Percentiles rank a stretch among this genome's conserved stretches.
Conservation (phyloP, 106 monocot species). For the Apostasia shenzhenica region DNA sequence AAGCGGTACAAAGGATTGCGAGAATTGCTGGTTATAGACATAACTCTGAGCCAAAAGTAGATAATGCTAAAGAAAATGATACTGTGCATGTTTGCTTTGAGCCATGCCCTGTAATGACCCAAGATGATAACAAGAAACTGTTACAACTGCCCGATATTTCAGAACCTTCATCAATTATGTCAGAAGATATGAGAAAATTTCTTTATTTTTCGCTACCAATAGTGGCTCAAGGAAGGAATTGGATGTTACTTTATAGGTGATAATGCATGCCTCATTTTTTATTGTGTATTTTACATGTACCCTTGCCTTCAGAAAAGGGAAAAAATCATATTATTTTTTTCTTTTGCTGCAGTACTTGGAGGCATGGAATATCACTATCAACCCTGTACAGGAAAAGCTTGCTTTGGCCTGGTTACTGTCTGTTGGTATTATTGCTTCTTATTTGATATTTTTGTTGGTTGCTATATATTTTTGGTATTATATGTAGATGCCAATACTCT, state of each 20-base stretch:
- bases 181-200: constrained; percentile 49
- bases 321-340: constrained; percentile 1
- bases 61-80: constrained; percentile 16
- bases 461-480: background rate
- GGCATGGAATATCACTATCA: constrained; percentile 94
- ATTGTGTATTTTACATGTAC: background rate
- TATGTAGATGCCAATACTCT: background rate
- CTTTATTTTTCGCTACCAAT: constrained; percentile 74
- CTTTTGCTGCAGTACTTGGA: constrained; percentile 72
- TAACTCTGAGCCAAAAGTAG: constrained; percentile 39
- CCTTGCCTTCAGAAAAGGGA: background rate
- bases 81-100: constrained; percentile 28
- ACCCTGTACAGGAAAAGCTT: constrained; percentile 89
- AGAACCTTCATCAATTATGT: constrained; percentile 80
- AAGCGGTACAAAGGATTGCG: constrained; percentile 52
- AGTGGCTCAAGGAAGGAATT: constrained; percentile 70
- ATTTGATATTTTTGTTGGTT: background rate
- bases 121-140: constrained; percentile 13
- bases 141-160: constrained; percentile 63
- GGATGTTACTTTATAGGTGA: constrained; percentile 93
- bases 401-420: constrained; percentile 83
- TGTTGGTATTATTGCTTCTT: constrained; percentile 45
- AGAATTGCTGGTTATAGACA: constrained; percentile 56
- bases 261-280: constrained; percentile 5
- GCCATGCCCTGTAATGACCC: constrained; percentile 12